These are phyloP conservation scores for Diophrys appendiculata DNA, from an alignment of 73 alveolate species.

Conservation along the genomic window DNA sequence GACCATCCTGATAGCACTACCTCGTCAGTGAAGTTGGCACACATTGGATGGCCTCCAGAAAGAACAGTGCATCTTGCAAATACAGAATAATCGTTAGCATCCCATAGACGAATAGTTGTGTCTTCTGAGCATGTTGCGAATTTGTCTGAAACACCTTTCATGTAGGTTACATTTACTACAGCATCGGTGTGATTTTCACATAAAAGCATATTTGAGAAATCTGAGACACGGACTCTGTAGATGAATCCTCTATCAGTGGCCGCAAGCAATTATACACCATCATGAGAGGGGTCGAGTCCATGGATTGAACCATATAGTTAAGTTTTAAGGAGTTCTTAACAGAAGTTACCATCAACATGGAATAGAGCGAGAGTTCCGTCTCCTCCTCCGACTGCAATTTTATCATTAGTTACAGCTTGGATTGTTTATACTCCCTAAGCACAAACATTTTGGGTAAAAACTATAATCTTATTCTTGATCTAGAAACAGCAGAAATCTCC, in stretches of 20 bases:
- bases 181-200: slow-evolving; percentile 94
- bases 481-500: slow-evolving; percentile 91
- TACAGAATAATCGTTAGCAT: slow-evolving; percentile 87
- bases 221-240: slow-evolving; percentile 78
- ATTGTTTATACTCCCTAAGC: slow-evolving; percentile 90
- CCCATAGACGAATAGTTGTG: slow-evolving; percentile 94
- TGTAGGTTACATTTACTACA: slow-evolving; percentile 75
- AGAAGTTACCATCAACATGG: slow-evolving; percentile 61
- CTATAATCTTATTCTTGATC: slow-evolving; percentile 75
- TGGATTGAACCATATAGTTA: slow-evolving; percentile 80
- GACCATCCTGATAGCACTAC: slow-evolving; percentile 90
- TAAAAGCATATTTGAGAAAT: slow-evolving; percentile 78
- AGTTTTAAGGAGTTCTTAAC: slow-evolving; percentile 74
- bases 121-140: slow-evolving; percentile 93
- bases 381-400: slow-evolving; percentile 90
- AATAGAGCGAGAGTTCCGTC: slow-evolving; percentile 82
- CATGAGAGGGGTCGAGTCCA: slow-evolving; percentile 75
- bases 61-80: slow-evolving; percentile 74
- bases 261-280: slow-evolving; percentile 74
- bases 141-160: slow-evolving; percentile 87
- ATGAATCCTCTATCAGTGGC: slow-evolving; percentile 91
- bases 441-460: slow-evolving; percentile 82
- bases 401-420: slow-evolving; percentile 69
- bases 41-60: slow-evolving; percentile 79
- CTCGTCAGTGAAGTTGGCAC: slow-evolving; percentile 85